Evolutionary conservation across 192 early-diverging fungal species (phyloP).

Genomic region (Geranomyces variabilis): DNA sequence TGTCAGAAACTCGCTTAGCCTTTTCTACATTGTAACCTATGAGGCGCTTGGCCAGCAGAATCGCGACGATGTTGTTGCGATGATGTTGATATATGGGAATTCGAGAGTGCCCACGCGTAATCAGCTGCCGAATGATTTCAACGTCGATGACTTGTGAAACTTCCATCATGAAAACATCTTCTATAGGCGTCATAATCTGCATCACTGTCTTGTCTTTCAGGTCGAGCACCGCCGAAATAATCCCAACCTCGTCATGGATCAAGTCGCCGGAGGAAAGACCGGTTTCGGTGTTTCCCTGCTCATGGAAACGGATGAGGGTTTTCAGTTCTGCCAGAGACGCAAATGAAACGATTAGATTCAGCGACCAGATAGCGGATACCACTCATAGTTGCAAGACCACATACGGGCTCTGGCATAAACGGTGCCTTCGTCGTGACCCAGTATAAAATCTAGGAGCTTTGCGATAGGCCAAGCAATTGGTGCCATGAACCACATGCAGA

Average conservation of each 20-base stretch:
- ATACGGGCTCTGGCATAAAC: constrained; percentile 62
- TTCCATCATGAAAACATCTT: constrained; percentile 55
- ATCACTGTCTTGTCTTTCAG: constrained; percentile 51
- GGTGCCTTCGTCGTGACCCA: constrained; percentile 86
- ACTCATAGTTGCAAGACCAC: background rate
- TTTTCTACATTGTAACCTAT: constrained; percentile 52
- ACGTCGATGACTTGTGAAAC: constrained; percentile 26
- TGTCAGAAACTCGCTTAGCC: constrained; percentile 35
- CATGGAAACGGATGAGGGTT: constrained; percentile 53
- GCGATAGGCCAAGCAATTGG: constrained; percentile 84
- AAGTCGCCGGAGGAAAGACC: constrained; percentile 27
- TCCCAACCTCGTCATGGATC: constrained; percentile 55
- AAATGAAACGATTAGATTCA: background rate
- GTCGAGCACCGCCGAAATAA: constrained; percentile 55
- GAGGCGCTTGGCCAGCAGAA: constrained; percentile 48
- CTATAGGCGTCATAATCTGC: constrained; percentile 53
- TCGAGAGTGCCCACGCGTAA: constrained; percentile 50
- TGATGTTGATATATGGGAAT: constrained; percentile 49
- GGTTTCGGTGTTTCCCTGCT: constrained; percentile 44
- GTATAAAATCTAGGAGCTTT: constrained; percentile 74
- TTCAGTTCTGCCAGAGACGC: constrained; percentile 41
- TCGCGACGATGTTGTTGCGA: constrained; percentile 46
- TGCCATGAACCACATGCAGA: constrained; percentile 61
- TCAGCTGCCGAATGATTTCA: constrained; percentile 38
- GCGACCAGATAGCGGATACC: too few species aligned